Conservation (phyloP, 2,329 filamentous ascomycete species). For the Diplodia seriata region DNA sequence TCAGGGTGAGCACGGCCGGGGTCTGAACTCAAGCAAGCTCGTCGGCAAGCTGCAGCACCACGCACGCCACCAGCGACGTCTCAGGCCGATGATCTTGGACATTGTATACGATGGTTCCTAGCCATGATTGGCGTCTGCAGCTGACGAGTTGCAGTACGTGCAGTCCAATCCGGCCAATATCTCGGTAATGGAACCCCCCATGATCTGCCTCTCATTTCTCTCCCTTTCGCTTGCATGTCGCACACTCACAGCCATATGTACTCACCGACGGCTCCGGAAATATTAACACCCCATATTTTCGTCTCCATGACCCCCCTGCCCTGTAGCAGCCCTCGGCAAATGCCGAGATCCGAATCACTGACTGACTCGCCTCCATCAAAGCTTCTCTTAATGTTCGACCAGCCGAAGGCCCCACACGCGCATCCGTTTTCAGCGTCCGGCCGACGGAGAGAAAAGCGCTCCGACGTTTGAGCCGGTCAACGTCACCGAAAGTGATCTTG, state of each 20-base stretch:
- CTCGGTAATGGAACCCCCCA: constrained; percentile 10
- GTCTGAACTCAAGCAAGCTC: not conserved
- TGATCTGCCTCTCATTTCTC: constrained; percentile 24
- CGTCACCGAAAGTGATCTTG: not conserved
- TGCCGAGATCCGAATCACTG: not conserved
- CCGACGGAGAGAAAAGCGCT: constrained; percentile 8
- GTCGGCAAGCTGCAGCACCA: not conserved
- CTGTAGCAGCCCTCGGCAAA: not conserved
- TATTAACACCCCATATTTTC: constrained; percentile 2
- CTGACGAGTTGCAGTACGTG: not conserved
- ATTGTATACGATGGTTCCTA: not conserved
- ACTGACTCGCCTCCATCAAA: constrained; percentile 26
- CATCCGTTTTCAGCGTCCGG: not conserved
- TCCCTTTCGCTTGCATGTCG: constrained; percentile 12
- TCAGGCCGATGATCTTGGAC: not conserved
- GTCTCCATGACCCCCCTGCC: not conserved
- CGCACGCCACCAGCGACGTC: constrained; percentile 2
- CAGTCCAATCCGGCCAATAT: constrained; percentile 18
- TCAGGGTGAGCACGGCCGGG: not conserved
- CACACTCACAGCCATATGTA: not conserved
- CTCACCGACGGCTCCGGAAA: not conserved
- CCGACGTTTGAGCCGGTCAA: constrained; percentile 2
- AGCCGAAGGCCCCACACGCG: constrained; percentile 6
- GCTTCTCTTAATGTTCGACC: constrained; percentile 24
- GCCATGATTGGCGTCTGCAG: not conserved